phyloP scores from a whole-genome alignment of 2,329 filamentous ascomycete species.

The Ceratocystis harringtonii region DNA sequence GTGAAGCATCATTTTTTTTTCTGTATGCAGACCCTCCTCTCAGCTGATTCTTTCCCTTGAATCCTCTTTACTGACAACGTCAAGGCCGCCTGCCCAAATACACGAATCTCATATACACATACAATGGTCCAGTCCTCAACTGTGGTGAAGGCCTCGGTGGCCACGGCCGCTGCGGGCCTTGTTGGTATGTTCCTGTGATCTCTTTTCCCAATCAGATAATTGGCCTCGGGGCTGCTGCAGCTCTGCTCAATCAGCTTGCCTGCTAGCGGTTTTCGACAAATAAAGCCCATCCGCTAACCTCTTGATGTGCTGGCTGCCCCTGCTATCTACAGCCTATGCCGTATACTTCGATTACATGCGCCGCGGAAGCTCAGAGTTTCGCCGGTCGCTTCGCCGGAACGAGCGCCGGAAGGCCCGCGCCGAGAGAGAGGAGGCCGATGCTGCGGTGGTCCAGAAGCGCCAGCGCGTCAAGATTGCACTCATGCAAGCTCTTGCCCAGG shows the following conservation, averaged over 20 bases:
- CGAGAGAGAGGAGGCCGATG: slow-evolving; percentile 57
- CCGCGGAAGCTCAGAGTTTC: slow-evolving; percentile 49
- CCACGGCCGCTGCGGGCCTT: slow-evolving; percentile 43
- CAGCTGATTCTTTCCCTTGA: background rate
- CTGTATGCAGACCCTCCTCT: background rate
- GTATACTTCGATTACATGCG: slow-evolving; percentile 55
- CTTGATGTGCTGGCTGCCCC: slow-evolving; percentile 9
- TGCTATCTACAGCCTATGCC: slow-evolving; percentile 39
- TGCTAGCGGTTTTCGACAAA: background rate
- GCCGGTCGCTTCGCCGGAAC: slow-evolving; percentile 55
- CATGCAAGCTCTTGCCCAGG: slow-evolving; percentile 72
- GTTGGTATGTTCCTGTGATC: slow-evolving; percentile 34
- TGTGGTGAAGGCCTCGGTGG: slow-evolving; percentile 46
- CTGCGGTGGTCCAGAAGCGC: slow-evolving; percentile 50
- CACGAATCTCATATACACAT: slow-evolving; percentile 1
- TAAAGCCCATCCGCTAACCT: background rate
- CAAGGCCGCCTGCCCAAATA: background rate
- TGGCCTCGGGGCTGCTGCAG: background rate
- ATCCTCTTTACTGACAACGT: background rate
- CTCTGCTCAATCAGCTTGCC: background rate
- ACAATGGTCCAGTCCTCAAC: slow-evolving; percentile 37
- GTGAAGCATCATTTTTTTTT: background rate
- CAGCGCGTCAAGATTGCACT: slow-evolving; percentile 61
- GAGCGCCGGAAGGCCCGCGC: slow-evolving; percentile 56
- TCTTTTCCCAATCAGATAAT: background rate